Evolutionary conservation across 1,284 basidiomycete species (phyloP).

Genomic region (Coniferiporia sulphurascens): DNA sequence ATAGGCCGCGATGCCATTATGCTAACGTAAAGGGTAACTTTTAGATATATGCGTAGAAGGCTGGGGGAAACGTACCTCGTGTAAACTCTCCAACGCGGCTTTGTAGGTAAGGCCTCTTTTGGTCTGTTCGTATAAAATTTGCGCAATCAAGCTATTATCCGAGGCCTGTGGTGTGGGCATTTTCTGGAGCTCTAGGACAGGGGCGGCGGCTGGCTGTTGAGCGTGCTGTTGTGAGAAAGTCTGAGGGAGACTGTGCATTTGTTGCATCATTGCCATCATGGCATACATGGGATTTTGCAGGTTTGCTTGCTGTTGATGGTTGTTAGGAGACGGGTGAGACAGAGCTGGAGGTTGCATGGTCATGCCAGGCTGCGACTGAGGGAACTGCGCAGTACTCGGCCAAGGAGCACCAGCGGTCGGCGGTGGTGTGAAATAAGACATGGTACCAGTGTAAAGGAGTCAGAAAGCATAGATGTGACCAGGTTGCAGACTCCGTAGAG

Average conservation of each 20-base stretch:
- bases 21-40: slow-evolving; percentile 31
- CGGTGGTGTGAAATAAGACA: neutral
- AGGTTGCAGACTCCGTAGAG: too few species aligned
- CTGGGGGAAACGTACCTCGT: slow-evolving; percentile 33
- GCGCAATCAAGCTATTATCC: slow-evolving; percentile 15
- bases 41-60: neutral
- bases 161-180: slow-evolving; percentile 1
- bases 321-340: neutral
- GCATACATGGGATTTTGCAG: slow-evolving; percentile 6
- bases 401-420: neutral
- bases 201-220: neutral
- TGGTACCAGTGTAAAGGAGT: neutral
- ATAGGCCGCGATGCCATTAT: slow-evolving; percentile 40
- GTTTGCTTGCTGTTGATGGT: neutral
- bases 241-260: slow-evolving; percentile 12
- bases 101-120: slow-evolving; percentile 15
- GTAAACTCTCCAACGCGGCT: slow-evolving; percentile 35
- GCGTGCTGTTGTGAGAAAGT: neutral
- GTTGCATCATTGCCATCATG: slow-evolving; percentile 16
- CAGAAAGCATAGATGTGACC: neutral
- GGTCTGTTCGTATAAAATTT: slow-evolving; percentile 14
- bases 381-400: neutral
- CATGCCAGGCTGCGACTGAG: neutral
- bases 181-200: slow-evolving; percentile 3
- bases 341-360: neutral